Base-by-base conservation (phyloP, 2,329 filamentous ascomycete species). In the Penicillium sp. region DNA sequence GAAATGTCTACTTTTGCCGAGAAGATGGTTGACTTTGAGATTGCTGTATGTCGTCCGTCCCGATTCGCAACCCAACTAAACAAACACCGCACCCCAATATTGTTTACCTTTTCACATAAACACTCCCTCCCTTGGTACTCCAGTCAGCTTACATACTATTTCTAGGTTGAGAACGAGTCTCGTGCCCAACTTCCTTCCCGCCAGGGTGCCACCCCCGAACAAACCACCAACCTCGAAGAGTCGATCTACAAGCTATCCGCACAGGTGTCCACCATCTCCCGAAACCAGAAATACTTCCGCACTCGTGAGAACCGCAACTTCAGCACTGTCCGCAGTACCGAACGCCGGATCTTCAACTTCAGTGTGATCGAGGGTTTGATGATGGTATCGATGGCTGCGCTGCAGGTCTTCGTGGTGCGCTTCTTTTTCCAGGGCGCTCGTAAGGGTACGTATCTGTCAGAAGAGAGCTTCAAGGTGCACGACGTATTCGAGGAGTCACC, bases 271-370 rank as follows among this genome's bases (percentile, higher is more conserved):
- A 97, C 92, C 59, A 94, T 99, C 71, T 92, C 90, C 37, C 86
- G 94, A 69, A 97, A 96, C 80, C 94, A 99, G 72, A 99, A 99
- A 75, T 99, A 99, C 81, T 99, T 99, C 87, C 90, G 95, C 60
- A 99, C 94, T 2, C 87, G 94, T 63, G 94, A 99, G 82, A 99
- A 99, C 83, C 86, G 94, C 59, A 99, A 99, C 79, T 97, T 99
- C 79, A 95, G 91, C 79, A 99, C 94, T 9, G 94, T 99, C 67
- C 85, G 91, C 74, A 97, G 92, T 79, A 99, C 94, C 36, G 94
- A 99, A 81, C 86, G 86, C 73, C 84, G 94, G 60, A 99, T 99
- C 69, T 92, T 97, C 80, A 97, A 97, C 78, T 96, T 99, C 76
- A 96, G 91, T 73, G 81, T 99, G 71, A 89, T 97, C 66, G 94